Evolutionary conservation across 257 asterid genomes (phyloP), one percentile per base, ranked within the genome.

Genomic region (Scutellaria minor): DNA sequence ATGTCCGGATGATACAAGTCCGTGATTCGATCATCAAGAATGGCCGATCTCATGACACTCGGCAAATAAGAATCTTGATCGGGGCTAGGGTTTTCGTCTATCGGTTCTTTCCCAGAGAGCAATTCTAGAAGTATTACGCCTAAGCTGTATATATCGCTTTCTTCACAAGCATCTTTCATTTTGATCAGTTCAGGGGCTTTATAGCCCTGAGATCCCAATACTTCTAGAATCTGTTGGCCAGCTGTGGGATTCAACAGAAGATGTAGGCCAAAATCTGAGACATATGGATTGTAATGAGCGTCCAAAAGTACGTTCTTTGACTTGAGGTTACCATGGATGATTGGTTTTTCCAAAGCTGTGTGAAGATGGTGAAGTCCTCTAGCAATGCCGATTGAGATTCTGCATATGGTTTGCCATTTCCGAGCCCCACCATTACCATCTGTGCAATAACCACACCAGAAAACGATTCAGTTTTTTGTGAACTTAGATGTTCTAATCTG

Each of bases 261-360:
- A 74, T 89, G 91, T 47, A 93, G 76, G 6, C 98, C 91, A 9
- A 80, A 88, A 83, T 91, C 96, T 6, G 98, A 93, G 2, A 93
- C 80, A 37, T 80, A 88, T 0, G 98, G 93, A 24, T 81, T 85
- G 71, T 62, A 77, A 76, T 82, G 73, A 15, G 55, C 74, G 78
- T 88, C 98, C 52, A 93, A 72, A 1, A 89, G 77, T 82, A 93
- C 61, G 55, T 89, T 93, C 77, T 87, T 88, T 0, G 97, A 83
- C 83, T 89, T 93, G 59, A 93, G 87, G 79, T 91, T 93, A 22
- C 97, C 98, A 65, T 91, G 98, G 80, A 91, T 77, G 60, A 89
- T 64, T 27, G 96, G 97, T 72, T 80, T 84, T 31, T 76, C 84
- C 35, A 78, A 71, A 9, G 74, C 73, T 6, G 82, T 73, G 39